These are phyloP conservation scores for Eimeria praecox DNA, from an alignment of 169 alveolate species.

Conservation along the genomic window DNA sequence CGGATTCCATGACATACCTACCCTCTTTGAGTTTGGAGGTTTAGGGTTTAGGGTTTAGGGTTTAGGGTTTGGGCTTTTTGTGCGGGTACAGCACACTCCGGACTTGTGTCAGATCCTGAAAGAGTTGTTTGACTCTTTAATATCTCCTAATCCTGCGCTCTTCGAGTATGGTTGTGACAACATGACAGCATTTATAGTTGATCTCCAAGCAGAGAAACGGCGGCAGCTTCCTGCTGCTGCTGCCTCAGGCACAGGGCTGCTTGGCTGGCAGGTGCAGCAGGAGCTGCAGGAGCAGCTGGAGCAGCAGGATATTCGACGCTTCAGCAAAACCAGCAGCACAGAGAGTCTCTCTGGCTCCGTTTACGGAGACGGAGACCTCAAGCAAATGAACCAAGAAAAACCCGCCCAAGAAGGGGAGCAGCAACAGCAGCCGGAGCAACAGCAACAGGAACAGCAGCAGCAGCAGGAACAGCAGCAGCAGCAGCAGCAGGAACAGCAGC, in stretches of 20 bases:
- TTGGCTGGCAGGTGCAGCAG: constrained; percentile 15
- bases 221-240: constrained; percentile 16
- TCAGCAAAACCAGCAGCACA: constrained; percentile 46
- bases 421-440: neutral
- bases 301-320: constrained; percentile 4
- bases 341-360: constrained; percentile 51
- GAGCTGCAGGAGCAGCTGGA: constrained; percentile 58
- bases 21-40: neutral
- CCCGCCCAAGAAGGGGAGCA: neutral
- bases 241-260: neutral
- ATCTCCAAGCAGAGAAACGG: constrained; percentile 61
- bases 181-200: constrained; percentile 83
- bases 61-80: neutral
- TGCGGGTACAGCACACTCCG: constrained; percentile 65
- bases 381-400: neutral
- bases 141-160: constrained; percentile 82
- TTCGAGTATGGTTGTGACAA: constrained; percentile 85
- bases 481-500: constrained; percentile 17
- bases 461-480: constrained; percentile 1
- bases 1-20: neutral
- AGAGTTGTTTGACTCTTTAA: constrained; percentile 74
- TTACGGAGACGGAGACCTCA: constrained; percentile 46
- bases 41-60: neutral
- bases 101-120: constrained; percentile 76
- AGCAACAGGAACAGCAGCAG: constrained; percentile 28